Conservation (phyloP, 176 grass and related monocot genomes). For the Bonia amplexicaulis region DNA sequence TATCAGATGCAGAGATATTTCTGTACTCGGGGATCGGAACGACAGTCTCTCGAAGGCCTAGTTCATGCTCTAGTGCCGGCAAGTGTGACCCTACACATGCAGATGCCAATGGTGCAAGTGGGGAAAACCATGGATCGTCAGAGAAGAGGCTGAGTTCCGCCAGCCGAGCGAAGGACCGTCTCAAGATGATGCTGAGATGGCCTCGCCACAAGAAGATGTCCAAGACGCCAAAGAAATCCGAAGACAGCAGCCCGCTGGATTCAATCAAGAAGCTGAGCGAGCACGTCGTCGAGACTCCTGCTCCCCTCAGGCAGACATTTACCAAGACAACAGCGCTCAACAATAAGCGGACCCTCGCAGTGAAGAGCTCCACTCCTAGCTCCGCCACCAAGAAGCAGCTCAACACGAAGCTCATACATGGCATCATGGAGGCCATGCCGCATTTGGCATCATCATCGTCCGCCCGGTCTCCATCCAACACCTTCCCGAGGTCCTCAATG, state of each 20-base stretch:
- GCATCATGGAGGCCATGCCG: slow-evolving; percentile 84
- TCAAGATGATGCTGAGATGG: slow-evolving; percentile 83
- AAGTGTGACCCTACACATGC: slow-evolving; percentile 44
- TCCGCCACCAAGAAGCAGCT: slow-evolving; percentile 72
- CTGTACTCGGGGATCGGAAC: slow-evolving; percentile 53
- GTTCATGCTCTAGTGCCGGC: slow-evolving; percentile 69
- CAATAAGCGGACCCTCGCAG: slow-evolving; percentile 62
- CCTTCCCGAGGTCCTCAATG: slow-evolving; percentile 28
- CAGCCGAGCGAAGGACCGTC: slow-evolving; percentile 57
- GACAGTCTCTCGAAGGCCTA: slow-evolving; percentile 40
- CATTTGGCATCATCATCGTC: slow-evolving; percentile 15
- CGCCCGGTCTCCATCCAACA: neutral
- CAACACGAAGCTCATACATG: slow-evolving; percentile 58
- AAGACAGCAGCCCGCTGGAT: slow-evolving; percentile 43
- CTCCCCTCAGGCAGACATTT: slow-evolving; percentile 68
- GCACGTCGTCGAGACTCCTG: slow-evolving; percentile 38
- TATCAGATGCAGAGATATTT: slow-evolving; percentile 91
- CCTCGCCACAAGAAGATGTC: slow-evolving; percentile 63
- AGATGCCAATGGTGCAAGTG: slow-evolving; percentile 3
- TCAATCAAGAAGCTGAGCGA: slow-evolving; percentile 60
- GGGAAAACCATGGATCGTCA: slow-evolving; percentile 38
- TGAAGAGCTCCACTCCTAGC: slow-evolving; percentile 52
- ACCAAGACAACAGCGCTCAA: slow-evolving; percentile 55
- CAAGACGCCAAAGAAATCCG: slow-evolving; percentile 35
- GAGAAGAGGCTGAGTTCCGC: slow-evolving; percentile 67